phyloP scores from a whole-genome alignment of 2,329 filamentous ascomycete genomes.

The Pseudonectria buxi region DNA sequence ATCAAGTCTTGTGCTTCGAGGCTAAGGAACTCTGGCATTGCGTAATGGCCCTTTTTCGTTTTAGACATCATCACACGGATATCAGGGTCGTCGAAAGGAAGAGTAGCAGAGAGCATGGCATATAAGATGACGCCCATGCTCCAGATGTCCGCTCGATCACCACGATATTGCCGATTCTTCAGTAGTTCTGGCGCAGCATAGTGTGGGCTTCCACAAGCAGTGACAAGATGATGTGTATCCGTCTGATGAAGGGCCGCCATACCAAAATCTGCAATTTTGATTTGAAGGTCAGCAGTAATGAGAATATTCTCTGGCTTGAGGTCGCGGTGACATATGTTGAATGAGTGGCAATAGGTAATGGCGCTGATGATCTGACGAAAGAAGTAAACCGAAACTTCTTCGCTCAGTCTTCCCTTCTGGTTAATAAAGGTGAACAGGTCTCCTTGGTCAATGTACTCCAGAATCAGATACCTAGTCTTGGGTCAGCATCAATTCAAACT shows the following conservation, averaged over 20 bases:
- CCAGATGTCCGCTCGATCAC: constrained; percentile 88
- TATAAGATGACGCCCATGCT: constrained; percentile 87
- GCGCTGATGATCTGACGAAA: constrained; percentile 93
- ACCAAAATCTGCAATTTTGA: constrained; percentile 96
- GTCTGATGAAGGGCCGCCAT: constrained; percentile 91
- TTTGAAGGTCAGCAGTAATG: constrained; percentile 64
- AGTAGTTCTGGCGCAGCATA: constrained; percentile 94
- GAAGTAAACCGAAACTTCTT: constrained; percentile 74
- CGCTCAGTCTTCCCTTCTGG: constrained; percentile 62
- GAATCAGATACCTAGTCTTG: constrained; percentile 72
- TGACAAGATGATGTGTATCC: constrained; percentile 69
- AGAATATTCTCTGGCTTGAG: constrained; percentile 97
- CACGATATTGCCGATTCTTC: constrained; percentile 68
- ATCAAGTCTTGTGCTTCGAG: constrained; percentile 72
- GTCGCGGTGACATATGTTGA: constrained; percentile 94
- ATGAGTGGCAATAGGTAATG: constrained; percentile 84
- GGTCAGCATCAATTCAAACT: constrained; percentile 6
- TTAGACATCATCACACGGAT: constrained; percentile 55
- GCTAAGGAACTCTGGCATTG: constrained; percentile 57
- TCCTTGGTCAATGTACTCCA: constrained; percentile 76
- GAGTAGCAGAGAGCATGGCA: constrained; percentile 73
- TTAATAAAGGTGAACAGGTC: constrained; percentile 88
- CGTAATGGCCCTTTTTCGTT: constrained; percentile 53
- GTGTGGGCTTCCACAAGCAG: constrained; percentile 92
- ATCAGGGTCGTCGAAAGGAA: constrained; percentile 73